Evolutionary conservation across 2,329 filamentous ascomycete genomes (phyloP).

Genomic region (Tolypocladium tropicale): DNA sequence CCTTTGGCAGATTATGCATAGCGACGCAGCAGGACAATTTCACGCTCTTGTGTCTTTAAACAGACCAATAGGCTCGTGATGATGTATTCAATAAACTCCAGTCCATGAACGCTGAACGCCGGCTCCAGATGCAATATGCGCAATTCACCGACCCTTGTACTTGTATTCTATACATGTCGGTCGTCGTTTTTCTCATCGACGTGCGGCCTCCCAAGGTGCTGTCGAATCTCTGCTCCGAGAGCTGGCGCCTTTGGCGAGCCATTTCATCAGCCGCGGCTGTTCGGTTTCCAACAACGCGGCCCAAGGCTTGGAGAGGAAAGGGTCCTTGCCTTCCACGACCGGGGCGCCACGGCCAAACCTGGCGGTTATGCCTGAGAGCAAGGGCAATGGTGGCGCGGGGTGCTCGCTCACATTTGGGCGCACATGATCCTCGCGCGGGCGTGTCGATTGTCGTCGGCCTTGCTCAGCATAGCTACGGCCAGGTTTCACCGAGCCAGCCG

Average conservation of each 20-base stretch:
- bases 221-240: not conserved
- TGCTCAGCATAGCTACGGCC: not conserved
- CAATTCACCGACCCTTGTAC: not conserved
- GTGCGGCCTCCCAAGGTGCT: not conserved
- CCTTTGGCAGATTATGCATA: not conserved
- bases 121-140: not conserved
- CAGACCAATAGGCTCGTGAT: not conserved
- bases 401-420: constrained; percentile 6
- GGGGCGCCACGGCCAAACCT: not conserved
- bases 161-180: not conserved
- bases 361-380: constrained; percentile 1
- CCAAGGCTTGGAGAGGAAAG: constrained; percentile 8
- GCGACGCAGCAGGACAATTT: not conserved
- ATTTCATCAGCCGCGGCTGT: constrained; percentile 3
- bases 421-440: not conserved
- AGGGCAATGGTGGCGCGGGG: not conserved
- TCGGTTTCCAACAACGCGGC: constrained; percentile 4
- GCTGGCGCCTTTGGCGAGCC: not conserved
- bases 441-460: not conserved
- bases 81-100: not conserved
- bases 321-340: constrained; percentile 4
- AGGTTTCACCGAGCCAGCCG: not conserved
- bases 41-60: not conserved
- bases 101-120: not conserved
- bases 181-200: not conserved